Evolutionary conservation across 2,329 filamentous ascomycete genomes (phyloP).

Genomic region (Penicillium glabrum): DNA sequence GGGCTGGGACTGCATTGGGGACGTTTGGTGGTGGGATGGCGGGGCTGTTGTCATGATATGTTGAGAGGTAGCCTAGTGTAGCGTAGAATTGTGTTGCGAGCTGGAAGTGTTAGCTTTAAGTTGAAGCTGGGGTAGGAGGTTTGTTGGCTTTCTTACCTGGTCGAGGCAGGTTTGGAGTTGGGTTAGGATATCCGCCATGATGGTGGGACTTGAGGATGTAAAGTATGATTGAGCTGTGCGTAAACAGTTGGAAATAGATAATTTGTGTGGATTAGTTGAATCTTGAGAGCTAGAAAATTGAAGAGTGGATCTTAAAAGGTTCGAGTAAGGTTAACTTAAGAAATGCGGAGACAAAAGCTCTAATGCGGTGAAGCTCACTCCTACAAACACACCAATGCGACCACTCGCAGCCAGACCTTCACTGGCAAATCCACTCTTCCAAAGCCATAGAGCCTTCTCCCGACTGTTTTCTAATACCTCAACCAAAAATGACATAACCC

Average conservation of each 20-base stretch:
- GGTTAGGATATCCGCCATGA: constrained; percentile 50
- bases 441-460: background rate
- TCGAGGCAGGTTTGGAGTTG: constrained; percentile 53
- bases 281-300: background rate
- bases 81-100: constrained; percentile 54
- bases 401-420: constrained; percentile 10
- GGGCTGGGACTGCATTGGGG: constrained; percentile 35
- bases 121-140: constrained; percentile 2
- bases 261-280: background rate
- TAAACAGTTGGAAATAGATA: background rate
- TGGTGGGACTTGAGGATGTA: background rate
- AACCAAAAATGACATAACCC: constrained; percentile 15
- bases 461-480: constrained; percentile 15
- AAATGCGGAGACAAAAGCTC: constrained; percentile 25
- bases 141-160: constrained; percentile 35
- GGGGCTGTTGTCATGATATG: constrained; percentile 46
- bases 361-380: constrained; percentile 22
- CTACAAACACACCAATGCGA: constrained; percentile 21
- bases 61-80: constrained; percentile 49
- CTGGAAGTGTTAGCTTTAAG: constrained; percentile 21
- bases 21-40: constrained; percentile 33
- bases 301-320: constrained; percentile 6
- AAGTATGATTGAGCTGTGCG: background rate
- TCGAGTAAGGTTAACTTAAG: constrained; percentile 1
- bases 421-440: background rate